Conservation (phyloP, 164 flowering plant genomes). For the Piper betle region DNA sequence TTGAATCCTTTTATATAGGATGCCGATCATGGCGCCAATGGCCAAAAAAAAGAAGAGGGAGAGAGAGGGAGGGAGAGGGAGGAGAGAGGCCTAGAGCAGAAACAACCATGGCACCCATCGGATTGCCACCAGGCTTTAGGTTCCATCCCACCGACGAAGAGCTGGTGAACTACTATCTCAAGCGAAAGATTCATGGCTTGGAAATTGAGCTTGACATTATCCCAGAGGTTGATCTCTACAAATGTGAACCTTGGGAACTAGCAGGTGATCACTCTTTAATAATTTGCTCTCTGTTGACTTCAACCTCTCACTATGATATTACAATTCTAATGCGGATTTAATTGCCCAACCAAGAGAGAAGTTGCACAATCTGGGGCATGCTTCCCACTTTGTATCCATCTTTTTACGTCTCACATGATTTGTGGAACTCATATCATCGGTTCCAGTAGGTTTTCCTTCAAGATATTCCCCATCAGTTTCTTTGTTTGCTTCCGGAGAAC, state of each 20-base stretch:
- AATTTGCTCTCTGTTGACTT: not conserved
- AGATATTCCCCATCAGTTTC: conserved; percentile 10
- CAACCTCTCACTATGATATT: not conserved
- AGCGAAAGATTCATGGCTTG: conserved; percentile 31
- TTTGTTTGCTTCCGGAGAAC: conserved; percentile 10
- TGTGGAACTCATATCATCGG: conserved; percentile 35
- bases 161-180: conserved; percentile 46
- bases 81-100: not conserved
- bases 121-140: conserved; percentile 85
- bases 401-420: conserved; percentile 70
- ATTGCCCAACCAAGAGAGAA: conserved; percentile 39
- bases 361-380: conserved; percentile 11
- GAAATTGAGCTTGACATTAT: conserved; percentile 85
- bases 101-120: conserved; percentile 55
- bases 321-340: conserved; percentile 27
- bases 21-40: conserved; percentile 4
- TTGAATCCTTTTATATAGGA: conserved; percentile 35
- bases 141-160: conserved; percentile 93
- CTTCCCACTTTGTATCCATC: conserved; percentile 66
- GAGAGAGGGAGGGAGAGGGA: not conserved
- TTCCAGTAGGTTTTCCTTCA: conserved; percentile 14
- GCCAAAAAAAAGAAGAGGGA: conserved; percentile 1
- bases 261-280: conserved; percentile 28
- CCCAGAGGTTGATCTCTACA: conserved; percentile 16
- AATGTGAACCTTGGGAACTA: conserved; percentile 92